Evolutionary conservation across 78 protist genomes (phyloP).

Genomic region (Dictyostelium capitatum): DNA sequence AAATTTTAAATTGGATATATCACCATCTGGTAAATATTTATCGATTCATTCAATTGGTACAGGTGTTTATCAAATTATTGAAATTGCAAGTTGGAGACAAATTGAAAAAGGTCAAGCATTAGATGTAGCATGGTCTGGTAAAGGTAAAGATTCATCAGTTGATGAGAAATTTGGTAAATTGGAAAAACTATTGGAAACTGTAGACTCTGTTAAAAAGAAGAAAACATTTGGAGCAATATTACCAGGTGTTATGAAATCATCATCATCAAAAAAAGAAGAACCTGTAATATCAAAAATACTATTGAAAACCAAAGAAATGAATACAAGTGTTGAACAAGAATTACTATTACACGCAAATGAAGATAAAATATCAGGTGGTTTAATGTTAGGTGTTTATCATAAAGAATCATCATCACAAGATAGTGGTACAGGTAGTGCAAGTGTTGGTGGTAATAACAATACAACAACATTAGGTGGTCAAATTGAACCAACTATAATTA

Average conservation of each 20-base stretch:
- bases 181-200: constrained; percentile 40
- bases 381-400: constrained; percentile 56
- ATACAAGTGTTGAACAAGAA: constrained; percentile 20
- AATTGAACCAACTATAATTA: constrained; percentile 38
- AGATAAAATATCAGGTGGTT: constrained; percentile 57
- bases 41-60: background rate
- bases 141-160: constrained; percentile 1
- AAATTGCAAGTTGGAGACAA: constrained; percentile 34
- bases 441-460: background rate
- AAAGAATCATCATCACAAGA: background rate
- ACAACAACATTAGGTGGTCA: background rate
- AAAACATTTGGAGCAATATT: constrained; percentile 9
- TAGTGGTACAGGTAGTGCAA: background rate
- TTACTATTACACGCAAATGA: constrained; percentile 48
- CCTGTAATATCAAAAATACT: constrained; percentile 28
- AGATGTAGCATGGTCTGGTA: constrained; percentile 60
- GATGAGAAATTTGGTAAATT: constrained; percentile 50
- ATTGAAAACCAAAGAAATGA: constrained; percentile 48
- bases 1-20: constrained; percentile 2
- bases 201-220: constrained; percentile 59
- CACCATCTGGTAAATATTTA: constrained; percentile 35
- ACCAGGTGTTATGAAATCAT: background rate
- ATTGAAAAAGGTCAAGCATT: constrained; percentile 55
- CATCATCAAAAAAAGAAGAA: constrained; percentile 49
- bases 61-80: constrained; percentile 34